phyloP scores from a whole-genome alignment of 176 grass and related monocot species.

The Chrysopogon serrulatus region DNA sequence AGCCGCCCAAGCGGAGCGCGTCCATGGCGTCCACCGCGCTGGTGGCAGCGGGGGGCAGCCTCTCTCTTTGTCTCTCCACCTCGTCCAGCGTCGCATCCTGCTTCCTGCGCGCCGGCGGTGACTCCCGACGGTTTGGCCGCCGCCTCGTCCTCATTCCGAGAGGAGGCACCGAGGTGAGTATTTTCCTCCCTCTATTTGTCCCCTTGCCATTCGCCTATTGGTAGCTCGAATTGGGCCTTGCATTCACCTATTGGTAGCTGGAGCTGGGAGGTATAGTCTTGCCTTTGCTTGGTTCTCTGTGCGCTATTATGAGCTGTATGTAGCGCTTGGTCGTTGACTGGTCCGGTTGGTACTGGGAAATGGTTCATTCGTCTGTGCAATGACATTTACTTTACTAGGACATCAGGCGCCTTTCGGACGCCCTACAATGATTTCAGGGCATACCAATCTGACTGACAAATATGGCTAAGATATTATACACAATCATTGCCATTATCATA shows the following conservation, averaged over 20 bases:
- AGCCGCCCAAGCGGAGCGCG: background rate
- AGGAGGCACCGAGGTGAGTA: background rate
- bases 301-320: background rate
- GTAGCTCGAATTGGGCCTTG: background rate
- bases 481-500: too few species aligned
- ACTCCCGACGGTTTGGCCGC: background rate
- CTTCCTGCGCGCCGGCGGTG: background rate
- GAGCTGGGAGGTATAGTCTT: background rate
- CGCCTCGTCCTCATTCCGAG: background rate
- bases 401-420: too few species aligned
- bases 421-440: too few species aligned
- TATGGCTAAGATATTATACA: too few species aligned
- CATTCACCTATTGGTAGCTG: background rate
- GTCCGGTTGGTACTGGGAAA: background rate
- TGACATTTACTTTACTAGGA: background rate
- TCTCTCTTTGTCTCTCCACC: background rate
- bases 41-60: background rate
- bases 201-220: background rate
- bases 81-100: background rate
- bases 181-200: too few species aligned
- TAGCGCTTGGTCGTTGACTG: background rate
- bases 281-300: background rate
- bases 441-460: too few species aligned
- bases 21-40: conserved; percentile 33
- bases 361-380: background rate